These are phyloP conservation scores for Patellifolia procumbens DNA, from an alignment of 179 eudicot genomes.

Conservation along the genomic window DNA sequence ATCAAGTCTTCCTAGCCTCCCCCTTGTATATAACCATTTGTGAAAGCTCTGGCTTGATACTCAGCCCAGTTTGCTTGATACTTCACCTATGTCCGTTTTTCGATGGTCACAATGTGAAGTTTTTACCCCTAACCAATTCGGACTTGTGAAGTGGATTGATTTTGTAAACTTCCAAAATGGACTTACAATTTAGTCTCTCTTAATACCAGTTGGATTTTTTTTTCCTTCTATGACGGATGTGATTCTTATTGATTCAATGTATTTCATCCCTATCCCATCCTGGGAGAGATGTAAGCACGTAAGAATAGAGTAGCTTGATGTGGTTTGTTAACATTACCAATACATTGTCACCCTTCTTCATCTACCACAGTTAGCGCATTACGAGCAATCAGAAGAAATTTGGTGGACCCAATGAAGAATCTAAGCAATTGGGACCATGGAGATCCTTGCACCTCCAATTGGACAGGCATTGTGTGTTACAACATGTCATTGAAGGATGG, in stretches of 20 bases:
- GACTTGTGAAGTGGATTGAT: neutral
- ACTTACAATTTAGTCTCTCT: neutral
- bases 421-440: constrained; percentile 57
- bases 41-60: too few species aligned
- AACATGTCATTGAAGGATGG: constrained; percentile 55
- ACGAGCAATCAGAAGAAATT: constrained; percentile 44
- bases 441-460: constrained; percentile 79
- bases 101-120: too few species aligned
- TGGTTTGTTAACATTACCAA: neutral
- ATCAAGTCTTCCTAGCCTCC: too few species aligned
- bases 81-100: too few species aligned
- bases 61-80: too few species aligned
- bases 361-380: constrained; percentile 58
- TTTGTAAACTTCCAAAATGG: neutral
- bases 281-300: too few species aligned
- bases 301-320: neutral
- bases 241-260: neutral
- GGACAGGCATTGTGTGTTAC: constrained; percentile 77
- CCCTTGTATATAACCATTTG: too few species aligned
- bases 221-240: neutral
- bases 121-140: neutral
- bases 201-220: neutral
- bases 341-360: neutral
- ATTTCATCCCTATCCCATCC: neutral
- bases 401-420: constrained; percentile 56